These are phyloP conservation scores for Russula vinacea DNA, from an alignment of 768 basidiomycete genomes.

Conservation along the genomic window DNA sequence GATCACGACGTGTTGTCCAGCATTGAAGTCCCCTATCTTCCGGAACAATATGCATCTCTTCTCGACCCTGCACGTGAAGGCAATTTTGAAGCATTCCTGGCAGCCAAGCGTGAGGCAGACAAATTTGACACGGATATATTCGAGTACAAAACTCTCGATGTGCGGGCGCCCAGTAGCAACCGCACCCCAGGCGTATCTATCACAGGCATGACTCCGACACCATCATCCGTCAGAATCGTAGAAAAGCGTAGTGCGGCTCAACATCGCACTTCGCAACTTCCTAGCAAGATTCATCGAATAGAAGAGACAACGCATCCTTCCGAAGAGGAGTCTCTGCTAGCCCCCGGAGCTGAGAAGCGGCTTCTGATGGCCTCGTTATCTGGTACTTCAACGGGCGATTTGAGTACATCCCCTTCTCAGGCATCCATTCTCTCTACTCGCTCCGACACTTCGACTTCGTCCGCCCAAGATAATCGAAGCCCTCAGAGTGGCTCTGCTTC, in stretches of 20 bases:
- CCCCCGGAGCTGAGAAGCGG: constrained; percentile 27
- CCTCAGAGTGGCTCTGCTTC: constrained; percentile 30
- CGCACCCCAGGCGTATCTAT: constrained; percentile 46
- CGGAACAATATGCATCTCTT: constrained; percentile 41
- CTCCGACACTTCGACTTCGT: constrained; percentile 46
- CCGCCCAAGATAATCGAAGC: constrained; percentile 30
- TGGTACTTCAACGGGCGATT: constrained; percentile 24
- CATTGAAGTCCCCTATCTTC: constrained; percentile 81
- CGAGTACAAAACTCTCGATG: constrained; percentile 43
- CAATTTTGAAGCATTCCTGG: constrained; percentile 24
- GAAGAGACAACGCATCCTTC: constrained; percentile 65
- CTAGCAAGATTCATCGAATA: constrained; percentile 55
- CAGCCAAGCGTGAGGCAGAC: constrained; percentile 57
- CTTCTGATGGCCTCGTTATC: constrained; percentile 28
- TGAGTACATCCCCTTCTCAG: constrained; percentile 64
- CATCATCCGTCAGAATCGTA: constrained; percentile 24
- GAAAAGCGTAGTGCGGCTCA: constrained; percentile 37
- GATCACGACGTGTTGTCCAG: constrained; percentile 89
- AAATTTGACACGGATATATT: constrained; percentile 74
- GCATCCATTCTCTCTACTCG: constrained; percentile 58
- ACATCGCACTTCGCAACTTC: constrained; percentile 47
- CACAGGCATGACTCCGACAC: constrained; percentile 8
- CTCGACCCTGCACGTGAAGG: constrained; percentile 27
- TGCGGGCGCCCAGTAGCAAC: constrained; percentile 34
- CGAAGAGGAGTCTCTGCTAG: constrained; percentile 50